Percentiles rank a stretch among this genome's conserved stretches.
Evolutionary conservation across 192 early-diverging fungal species (phyloP).

Genomic region (Phycomyces nitens): DNA sequence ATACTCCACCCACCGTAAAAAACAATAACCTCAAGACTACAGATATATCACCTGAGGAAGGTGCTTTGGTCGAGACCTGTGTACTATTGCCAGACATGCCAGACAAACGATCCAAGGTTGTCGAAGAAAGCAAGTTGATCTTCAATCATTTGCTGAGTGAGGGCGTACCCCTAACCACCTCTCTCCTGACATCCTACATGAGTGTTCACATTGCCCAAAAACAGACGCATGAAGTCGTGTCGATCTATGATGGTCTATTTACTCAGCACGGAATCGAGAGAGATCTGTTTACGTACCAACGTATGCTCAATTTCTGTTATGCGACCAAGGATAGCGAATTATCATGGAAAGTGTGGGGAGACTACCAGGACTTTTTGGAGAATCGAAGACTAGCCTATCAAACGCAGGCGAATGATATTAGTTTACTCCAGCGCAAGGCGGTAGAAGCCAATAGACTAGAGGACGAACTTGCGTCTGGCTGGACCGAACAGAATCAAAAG

Average conservation of each 20-base stretch:
- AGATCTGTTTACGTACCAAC: constrained; percentile 62
- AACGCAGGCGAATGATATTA: constrained; percentile 23
- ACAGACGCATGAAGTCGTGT: constrained; percentile 40
- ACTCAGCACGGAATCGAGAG: constrained; percentile 43
- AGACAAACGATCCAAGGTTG: constrained; percentile 19
- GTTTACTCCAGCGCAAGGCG: constrained; percentile 8
- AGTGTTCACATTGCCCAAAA: constrained; percentile 54
- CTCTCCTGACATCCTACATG: constrained; percentile 60
- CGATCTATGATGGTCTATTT: constrained; percentile 49
- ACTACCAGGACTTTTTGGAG: constrained; percentile 60
- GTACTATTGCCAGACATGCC: constrained; percentile 9
- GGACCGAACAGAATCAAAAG: constrained; percentile 53
- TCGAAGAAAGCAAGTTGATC: constrained; percentile 33
- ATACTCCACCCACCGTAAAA: constrained; percentile 13
- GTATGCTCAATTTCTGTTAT: constrained; percentile 56
- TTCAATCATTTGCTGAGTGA: constrained; percentile 29
- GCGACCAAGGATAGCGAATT: constrained; percentile 54
- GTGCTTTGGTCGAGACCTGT: constrained; percentile 10
- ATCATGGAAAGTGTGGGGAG: constrained; percentile 66
- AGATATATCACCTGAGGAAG: not conserved
- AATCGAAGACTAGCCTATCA: constrained; percentile 29
- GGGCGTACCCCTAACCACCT: constrained; percentile 26
- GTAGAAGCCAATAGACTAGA: constrained; percentile 29
- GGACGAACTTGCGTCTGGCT: constrained; percentile 41
- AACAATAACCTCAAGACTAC: constrained; percentile 15